A percentile compares a stretch with the other conserved stretches of the same genome.
These are phyloP conservation scores for Urochloa ruziziensis DNA, from an alignment of 176 grass and related monocot species.

Conservation along the genomic window DNA sequence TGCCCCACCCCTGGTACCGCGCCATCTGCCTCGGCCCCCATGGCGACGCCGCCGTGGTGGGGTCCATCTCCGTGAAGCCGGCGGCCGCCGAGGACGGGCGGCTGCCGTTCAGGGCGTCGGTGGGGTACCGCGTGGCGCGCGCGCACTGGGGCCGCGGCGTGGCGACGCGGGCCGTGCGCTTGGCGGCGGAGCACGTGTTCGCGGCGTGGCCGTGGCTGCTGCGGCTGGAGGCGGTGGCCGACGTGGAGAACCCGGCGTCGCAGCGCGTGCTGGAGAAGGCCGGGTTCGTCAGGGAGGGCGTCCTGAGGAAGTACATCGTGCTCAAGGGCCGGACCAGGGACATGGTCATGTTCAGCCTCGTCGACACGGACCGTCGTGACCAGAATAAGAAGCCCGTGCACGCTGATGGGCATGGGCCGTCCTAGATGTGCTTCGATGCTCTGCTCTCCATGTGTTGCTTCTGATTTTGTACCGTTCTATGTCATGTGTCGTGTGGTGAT, in stretches of 20 bases:
- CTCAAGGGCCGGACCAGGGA: conserved; percentile 64
- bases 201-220: conserved; percentile 43
- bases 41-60: conserved; percentile 44
- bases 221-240: conserved; percentile 67
- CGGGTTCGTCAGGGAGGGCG: conserved; percentile 59
- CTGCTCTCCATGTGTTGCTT: too few relatives aligned
- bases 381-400: too few relatives aligned
- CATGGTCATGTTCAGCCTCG: conserved; percentile 71
- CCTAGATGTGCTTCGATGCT: too few relatives aligned
- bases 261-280: conserved; percentile 92
- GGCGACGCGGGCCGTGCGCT: conserved; percentile 37
- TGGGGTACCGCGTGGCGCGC: conserved; percentile 69
- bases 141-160: conserved; percentile 65
- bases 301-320: conserved; percentile 51
- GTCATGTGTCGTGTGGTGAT: background rate
- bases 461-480: too few relatives aligned
- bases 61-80: conserved; percentile 58
- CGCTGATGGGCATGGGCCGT: too few relatives aligned
- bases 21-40: conserved; percentile 55
- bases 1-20: conserved; percentile 78
- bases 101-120: conserved; percentile 37
- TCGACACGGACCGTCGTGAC: background rate
- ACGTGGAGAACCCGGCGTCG: conserved; percentile 71
- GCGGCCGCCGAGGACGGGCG: conserved; percentile 1
- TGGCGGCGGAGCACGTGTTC: conserved; percentile 30